Evolutionary conservation across 192 early-diverging fungal genomes (phyloP), one percentile per base, ranked within the genome.

Genomic region (Funneliformis mosseae): DNA sequence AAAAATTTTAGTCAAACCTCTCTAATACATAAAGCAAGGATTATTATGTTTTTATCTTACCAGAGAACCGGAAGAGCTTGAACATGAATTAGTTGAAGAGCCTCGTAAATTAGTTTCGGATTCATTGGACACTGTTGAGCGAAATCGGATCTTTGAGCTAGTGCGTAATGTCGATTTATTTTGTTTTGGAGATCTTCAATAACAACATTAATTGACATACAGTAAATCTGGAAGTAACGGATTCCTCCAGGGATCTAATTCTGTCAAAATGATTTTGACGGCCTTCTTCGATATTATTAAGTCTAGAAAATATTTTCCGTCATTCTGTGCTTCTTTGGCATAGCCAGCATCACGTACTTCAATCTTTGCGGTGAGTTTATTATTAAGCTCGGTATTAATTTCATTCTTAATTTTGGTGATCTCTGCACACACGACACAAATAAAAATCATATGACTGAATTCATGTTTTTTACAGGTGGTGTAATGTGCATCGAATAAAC

Each of bases 361-460:
- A 62, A 62, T 62, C 23, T 62, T 18, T 18, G 60, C 23, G 60
- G n/a, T n/a, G n/a, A n/a, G n/a, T n/a, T n/a, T n/a, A n/a, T n/a
- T n/a, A n/a, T n/a, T n/a, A n/a, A n/a, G n/a, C n/a, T n/a, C n/a
- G n/a, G n/a, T n/a, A n/a, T n/a, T n/a, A n/a, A n/a, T n/a, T n/a
- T n/a, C n/a, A n/a, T n/a, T n/a, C n/a, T n/a, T n/a, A n/a, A n/a
- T n/a, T n/a, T n/a, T n/a, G n/a, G n/a, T n/a, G n/a, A 62, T 62
- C 60, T 62, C 60, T 62, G 60, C 23, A 62, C 60, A 62, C 60
- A 23, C 60, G 18, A 25, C 23, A 62, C 16, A 62, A 62, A 62
- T 62, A 62, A 62, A 62, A 62, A 62, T 62, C 18, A 62, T 62
- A 62, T 62, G 60, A 62, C 60, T 62, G 60, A 62, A 62, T 62